Conservation (phyloP, 805 yeast species). For the Saccharomycopsis sp. region DNA sequence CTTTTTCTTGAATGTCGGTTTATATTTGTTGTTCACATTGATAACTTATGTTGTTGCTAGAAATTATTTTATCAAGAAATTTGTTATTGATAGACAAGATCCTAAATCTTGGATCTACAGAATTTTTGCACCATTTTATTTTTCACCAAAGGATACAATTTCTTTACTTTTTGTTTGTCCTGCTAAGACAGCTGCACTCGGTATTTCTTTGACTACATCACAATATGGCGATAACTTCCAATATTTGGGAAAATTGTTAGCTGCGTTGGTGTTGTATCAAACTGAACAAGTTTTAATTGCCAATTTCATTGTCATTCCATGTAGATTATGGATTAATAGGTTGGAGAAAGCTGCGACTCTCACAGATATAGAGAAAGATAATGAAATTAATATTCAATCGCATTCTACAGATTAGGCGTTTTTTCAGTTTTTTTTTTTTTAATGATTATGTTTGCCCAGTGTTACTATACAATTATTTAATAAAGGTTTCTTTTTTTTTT, state of each 20-base stretch:
- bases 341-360: not conserved
- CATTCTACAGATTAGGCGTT: not conserved
- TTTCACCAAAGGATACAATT: conserved; percentile 64
- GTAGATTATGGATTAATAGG: conserved; percentile 58
- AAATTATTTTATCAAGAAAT: conserved; percentile 13
- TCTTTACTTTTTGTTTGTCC: conserved; percentile 84
- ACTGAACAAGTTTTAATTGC: conserved; percentile 84
- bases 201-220: conserved; percentile 74
- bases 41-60: conserved; percentile 56
- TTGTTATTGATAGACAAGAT: conserved; percentile 5
- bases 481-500: too few relatives aligned
- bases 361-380: too few relatives aligned
- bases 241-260: conserved; percentile 63
- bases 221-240: conserved; percentile 63
- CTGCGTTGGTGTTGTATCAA: conserved; percentile 81
- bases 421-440: too few relatives aligned
- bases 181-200: conserved; percentile 89
- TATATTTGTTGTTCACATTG: conserved; percentile 68
- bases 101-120: conserved; percentile 27
- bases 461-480: too few relatives aligned
- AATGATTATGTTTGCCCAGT: too few relatives aligned
- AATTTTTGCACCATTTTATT: conserved; percentile 58
- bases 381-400: too few relatives aligned
- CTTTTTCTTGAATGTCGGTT: conserved; percentile 76
- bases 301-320: conserved; percentile 55